phyloP scores from a whole-genome alignment of 75 land plant genomes.

The Picea sitchensis region DNA sequence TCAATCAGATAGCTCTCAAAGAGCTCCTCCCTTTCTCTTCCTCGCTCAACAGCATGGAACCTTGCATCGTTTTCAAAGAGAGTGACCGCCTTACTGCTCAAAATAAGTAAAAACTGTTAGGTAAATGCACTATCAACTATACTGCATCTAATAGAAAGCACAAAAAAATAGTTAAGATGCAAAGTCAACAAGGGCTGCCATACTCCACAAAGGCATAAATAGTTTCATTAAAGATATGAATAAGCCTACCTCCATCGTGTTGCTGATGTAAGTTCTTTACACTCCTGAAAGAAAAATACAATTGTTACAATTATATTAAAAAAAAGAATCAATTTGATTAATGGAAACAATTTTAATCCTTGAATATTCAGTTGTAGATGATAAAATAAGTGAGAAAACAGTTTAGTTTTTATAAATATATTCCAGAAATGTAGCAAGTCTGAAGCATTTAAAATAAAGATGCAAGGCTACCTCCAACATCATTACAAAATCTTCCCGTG shows the following conservation, averaged over 20 bases:
- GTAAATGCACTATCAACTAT: background rate
- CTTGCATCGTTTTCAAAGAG: slow-evolving; percentile 89
- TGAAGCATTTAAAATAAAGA: background rate
- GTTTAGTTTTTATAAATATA: too few species aligned
- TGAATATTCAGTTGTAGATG: too few species aligned
- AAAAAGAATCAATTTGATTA: background rate
- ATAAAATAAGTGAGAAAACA: too few species aligned
- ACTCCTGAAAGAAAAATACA: slow-evolving; percentile 57
- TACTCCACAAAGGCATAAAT: background rate
- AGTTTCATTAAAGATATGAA: background rate
- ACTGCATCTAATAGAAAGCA: background rate
- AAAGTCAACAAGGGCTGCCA: too few species aligned
- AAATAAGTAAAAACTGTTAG: background rate
- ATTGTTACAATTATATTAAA: slow-evolving; percentile 3
- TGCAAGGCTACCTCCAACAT: slow-evolving; percentile 77
- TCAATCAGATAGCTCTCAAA: slow-evolving; percentile 78
- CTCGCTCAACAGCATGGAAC: slow-evolving; percentile 81
- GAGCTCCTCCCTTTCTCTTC: slow-evolving; percentile 85
- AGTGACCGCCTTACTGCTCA: slow-evolving; percentile 71
- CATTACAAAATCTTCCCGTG: slow-evolving; percentile 72
- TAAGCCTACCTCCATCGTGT: slow-evolving; percentile 82
- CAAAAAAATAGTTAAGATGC: background rate
- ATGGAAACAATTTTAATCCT: background rate
- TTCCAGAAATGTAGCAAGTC: background rate
- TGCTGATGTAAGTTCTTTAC: slow-evolving; percentile 74